Evolutionary conservation across 73 alveolate genomes (phyloP), one percentile per base, ranked within the genome.

Genomic region (Paramecium octaurelia): DNA sequence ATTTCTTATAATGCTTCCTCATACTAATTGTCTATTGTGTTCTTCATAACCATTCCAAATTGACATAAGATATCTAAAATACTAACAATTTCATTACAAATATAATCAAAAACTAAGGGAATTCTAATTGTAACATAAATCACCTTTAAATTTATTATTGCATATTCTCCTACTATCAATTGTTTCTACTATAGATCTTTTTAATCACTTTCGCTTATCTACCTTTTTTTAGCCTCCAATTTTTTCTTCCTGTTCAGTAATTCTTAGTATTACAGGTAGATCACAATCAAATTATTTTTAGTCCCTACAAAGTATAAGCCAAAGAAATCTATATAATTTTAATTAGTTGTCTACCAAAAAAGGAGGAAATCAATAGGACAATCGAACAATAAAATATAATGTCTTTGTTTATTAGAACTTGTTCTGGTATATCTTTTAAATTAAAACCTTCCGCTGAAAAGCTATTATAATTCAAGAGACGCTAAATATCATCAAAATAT

Each of bases 131-230:
- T 48, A 8, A 80, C 16, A 27, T 42, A 80, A 3, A 48, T 11
- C 1, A 80, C 44, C 48, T 80, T 80, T 20, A 80, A 46, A 80
- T 80, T 80, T 4, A 80, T 44, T 21, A 80, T 35, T 27, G 7
- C n/a, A 80, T 80, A 80, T 42, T 80, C 91, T 80, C 48, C 71
- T 14, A 80, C 29, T 8, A 80, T 48, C 29, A 80, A 80, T 24
- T 21, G 27, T 43, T 80, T 80, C 21, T 80, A 44, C 3, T 40
- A 11, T n/a, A 43, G 16, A 44, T 80, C 91, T 6, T 23, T 42
- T 23, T 24, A 18, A 31, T 48, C 91, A 80, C 57, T 46, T 44
- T 24, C 75, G 9, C 21, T 40, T 3, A 23, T 1, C 21, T 34
- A 12, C 8, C 6, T 80, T 18, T 80, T 80, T 44, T 21, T 80